Evolutionary conservation across 2,329 filamentous ascomycete genomes (phyloP), one percentile per base, ranked within the genome.

Genomic region (Colletotrichum plurivorum): DNA sequence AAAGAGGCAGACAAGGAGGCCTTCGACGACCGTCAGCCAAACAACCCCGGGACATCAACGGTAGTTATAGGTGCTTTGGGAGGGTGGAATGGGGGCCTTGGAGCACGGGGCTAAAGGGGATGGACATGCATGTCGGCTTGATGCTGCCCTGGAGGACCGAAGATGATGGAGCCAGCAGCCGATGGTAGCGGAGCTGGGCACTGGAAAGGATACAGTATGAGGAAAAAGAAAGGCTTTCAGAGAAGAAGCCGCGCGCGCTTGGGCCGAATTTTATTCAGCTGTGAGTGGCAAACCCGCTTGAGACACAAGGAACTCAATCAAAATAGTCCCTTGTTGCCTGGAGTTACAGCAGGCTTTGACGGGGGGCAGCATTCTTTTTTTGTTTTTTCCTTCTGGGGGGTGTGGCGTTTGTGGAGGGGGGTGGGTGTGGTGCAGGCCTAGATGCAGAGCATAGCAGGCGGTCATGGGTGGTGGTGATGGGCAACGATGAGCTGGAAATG

Each of bases 1-100:
- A 72, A 72, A 70, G 69, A 63, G 65, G 65, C 65, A 64, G 69
- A 71, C 69, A 71, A 71, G 69, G 69, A 69, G 60, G 63, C 59
- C 56, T 65, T 68, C 65, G 52, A 52, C 48, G 41, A 64, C 41
- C 45, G 55, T 39, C 55, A 58, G 60, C 60, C 63, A 55, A 49
- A 69, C 63, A 52, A 56, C 51, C 67, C 62, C 25, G 67, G 69
- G 65, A 53, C 65, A 61, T 57, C 55, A 52, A 64, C 55, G 45
- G 69, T 69, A 69, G 59, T 71, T 69, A 71, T 69, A 71, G 69
- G 57, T 57, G 52, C 65, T 65, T 71, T 63, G 45, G 55, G 36
- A 22, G 55, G 63, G 6, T 20, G 13, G 56, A 18, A 36, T 8
- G 45, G 20, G 31, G 57, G 18, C 51, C 62, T 56, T 67, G 62